Percentiles rank a stretch among this genome's conserved stretches.
These are phyloP conservation scores for Entomortierella lignicola DNA, from an alignment of 192 early-diverging fungal genomes.

Conservation along the genomic window DNA sequence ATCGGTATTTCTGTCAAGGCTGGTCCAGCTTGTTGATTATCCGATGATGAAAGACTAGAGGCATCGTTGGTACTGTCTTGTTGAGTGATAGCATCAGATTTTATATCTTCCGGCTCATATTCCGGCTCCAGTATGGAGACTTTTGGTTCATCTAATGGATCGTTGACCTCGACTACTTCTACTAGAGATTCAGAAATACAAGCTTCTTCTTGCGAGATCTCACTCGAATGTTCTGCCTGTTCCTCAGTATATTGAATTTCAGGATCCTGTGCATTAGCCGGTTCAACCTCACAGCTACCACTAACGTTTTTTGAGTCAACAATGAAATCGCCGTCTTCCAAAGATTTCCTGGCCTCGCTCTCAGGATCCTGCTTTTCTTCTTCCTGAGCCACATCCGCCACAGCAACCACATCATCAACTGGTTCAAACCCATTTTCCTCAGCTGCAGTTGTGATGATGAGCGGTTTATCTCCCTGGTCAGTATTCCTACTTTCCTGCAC, in stretches of 20 bases:
- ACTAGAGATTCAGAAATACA: neutral
- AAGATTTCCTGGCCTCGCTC: no score
- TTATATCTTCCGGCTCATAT: no score
- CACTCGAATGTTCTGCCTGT: neutral
- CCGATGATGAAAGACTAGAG: no score
- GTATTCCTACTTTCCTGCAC: neutral
- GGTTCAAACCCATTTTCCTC: neutral
- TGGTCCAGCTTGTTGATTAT: no score
- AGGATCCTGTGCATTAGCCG: neutral
- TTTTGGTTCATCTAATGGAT: neutral
- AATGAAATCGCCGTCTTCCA: no score
- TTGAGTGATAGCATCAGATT: no score
- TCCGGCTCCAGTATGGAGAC: no score
- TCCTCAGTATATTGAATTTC: neutral
- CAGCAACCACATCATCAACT: neutral
- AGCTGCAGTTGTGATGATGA: neutral
- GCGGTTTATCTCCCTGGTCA: neutral
- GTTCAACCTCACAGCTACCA: no score
- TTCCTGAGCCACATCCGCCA: slow-evolving; percentile 1
- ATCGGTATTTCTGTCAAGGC: neutral
- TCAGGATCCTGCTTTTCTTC: neutral
- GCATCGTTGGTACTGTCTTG: no score
- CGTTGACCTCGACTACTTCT: neutral
- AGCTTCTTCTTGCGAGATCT: neutral
- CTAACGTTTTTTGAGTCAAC: no score